Base-by-base conservation (phyloP, 768 basidiomycete genomes). In the Lentinula edodes region DNA sequence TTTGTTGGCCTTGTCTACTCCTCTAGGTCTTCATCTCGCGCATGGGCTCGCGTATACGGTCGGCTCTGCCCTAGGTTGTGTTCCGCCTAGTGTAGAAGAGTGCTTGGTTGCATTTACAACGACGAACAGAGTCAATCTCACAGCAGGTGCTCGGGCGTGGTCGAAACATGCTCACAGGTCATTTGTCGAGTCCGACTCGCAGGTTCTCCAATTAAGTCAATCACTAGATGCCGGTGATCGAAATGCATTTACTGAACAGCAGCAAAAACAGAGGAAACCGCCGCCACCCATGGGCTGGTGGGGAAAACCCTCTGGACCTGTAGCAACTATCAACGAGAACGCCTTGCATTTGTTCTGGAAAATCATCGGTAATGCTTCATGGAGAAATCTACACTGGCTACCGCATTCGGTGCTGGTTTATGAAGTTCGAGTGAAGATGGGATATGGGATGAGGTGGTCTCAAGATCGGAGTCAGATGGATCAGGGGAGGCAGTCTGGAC, bases 361-460 rank as follows among this genome's bases (percentile, higher is more conserved):
- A 66, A 77, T 88, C 62, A 76, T 82, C 74, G 69, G 79, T 54
- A 67, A 67, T 9, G 80, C 81, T 43, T 81, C 80, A 34, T 88
- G 87, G 87, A 74, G 78, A 56, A 87, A 88, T 70, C 62, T 88
- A 41, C 87, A 88, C 66, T 86, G 84, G 84, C 69, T 88, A 2
- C 85, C 87, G 2, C 85, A 86, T 66, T 74, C 77, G 45, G 74
- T 87, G 16, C 68, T 88, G 61, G 84, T 87, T 32, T 88, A 87
- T 65, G 86, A 88, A 66, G 77, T 84, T 64, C 77, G 74, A 15
- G 89, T 89, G 0, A 77, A 92, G 66, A 78, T 84, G 3, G 83
- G 88, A 61, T 90, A 88, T 64, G 90, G 87, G 1, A 81, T 79
- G 78, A 74, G 76, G 0, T 93, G 89, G 89, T 73, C 76, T 2